Evolutionary conservation across 331 rosid species (phyloP).

Genomic region (Malus hybrid): DNA sequence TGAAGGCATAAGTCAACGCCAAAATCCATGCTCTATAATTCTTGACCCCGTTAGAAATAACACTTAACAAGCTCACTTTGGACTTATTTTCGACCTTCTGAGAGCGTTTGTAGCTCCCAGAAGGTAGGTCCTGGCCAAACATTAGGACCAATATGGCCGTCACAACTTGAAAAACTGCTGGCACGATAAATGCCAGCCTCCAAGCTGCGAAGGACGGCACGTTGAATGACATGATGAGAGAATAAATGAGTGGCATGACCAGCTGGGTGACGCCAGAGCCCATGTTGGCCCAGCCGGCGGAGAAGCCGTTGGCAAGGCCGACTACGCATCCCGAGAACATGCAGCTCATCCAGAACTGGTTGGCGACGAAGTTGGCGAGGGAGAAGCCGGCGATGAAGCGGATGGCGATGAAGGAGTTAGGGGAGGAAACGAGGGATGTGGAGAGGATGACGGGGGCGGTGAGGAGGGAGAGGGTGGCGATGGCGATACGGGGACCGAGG

Average conservation of each 20-base stretch:
- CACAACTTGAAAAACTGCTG: slow-evolving; percentile 26
- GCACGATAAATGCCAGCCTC: slow-evolving; percentile 38
- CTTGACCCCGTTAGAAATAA: slow-evolving; percentile 18
- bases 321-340: slow-evolving; percentile 46
- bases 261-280: slow-evolving; percentile 53
- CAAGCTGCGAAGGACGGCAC: slow-evolving; percentile 39
- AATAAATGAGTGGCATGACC: slow-evolving; percentile 45
- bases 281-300: slow-evolving; percentile 60
- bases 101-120: slow-evolving; percentile 1
- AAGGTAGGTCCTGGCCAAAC: slow-evolving; percentile 43
- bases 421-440: slow-evolving; percentile 27
- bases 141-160: slow-evolving; percentile 35
- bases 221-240: slow-evolving; percentile 16
- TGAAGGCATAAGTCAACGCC: slow-evolving; percentile 33
- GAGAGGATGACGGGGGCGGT: slow-evolving; percentile 44
- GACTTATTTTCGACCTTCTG: background rate
- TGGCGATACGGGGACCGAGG: slow-evolving; percentile 44
- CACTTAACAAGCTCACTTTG: background rate
- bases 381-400: slow-evolving; percentile 51
- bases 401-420: slow-evolving; percentile 30
- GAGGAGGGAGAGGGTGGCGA: slow-evolving; percentile 48
- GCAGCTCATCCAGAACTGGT: slow-evolving; percentile 63
- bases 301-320: slow-evolving; percentile 51
- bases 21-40: slow-evolving; percentile 53
- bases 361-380: slow-evolving; percentile 50